Evolutionary conservation across 768 basidiomycete species (phyloP).

Genomic region (Russula dissimulans): DNA sequence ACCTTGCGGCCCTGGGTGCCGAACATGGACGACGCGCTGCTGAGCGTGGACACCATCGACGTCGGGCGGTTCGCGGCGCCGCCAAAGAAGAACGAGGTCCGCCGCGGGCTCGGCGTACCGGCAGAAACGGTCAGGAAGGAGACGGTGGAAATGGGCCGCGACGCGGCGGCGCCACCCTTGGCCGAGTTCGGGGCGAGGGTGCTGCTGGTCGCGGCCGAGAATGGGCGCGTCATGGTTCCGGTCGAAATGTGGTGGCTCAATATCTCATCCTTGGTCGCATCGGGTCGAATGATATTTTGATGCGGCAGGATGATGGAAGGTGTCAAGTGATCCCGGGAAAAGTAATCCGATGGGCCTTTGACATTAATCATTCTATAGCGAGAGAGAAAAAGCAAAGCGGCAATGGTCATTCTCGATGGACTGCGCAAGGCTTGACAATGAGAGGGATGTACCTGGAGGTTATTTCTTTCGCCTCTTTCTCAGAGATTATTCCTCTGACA

Average conservation of each 20-base stretch:
- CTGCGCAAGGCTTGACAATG: too few relatives aligned
- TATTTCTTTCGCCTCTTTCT: background rate
- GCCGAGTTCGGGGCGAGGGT: background rate
- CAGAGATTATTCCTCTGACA: constrained; percentile 38
- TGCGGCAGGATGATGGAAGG: constrained; percentile 45
- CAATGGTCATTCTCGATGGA: background rate
- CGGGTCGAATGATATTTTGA: constrained; percentile 33
- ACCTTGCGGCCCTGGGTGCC: constrained; percentile 38
- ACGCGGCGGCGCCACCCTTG: background rate
- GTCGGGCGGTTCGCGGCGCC: constrained; percentile 17
- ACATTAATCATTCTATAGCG: background rate
- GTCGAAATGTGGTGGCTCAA: constrained; percentile 36
- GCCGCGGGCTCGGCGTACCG: background rate
- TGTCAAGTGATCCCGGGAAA: constrained; percentile 37
- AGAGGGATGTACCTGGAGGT: background rate
- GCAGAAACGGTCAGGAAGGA: background rate
- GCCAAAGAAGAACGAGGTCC: constrained; percentile 4
- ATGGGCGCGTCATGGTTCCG: constrained; percentile 34
- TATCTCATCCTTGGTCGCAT: constrained; percentile 33
- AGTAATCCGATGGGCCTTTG: constrained; percentile 22
- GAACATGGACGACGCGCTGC: constrained; percentile 4
- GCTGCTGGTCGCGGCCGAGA: constrained; percentile 35
- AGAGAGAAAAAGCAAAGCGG: background rate
- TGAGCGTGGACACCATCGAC: constrained; percentile 10
- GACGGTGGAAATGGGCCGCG: constrained; percentile 11